Base-by-base conservation (phyloP, 2,329 filamentous ascomycete species). In the Talaromyces rugulosus region DNA sequence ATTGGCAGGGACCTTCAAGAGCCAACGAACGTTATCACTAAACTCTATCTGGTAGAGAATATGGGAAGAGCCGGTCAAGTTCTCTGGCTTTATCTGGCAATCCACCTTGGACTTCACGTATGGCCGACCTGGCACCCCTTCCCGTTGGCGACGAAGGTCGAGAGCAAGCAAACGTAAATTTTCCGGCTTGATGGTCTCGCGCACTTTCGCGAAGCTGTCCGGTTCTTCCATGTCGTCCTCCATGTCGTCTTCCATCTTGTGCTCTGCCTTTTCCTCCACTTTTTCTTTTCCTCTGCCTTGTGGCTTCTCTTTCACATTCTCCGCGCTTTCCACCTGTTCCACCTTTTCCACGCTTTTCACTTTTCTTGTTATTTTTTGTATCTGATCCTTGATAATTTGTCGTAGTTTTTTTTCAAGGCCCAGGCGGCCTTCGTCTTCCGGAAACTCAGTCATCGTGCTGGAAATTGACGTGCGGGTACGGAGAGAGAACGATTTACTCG, bases 41-140 rank as follows among this genome's bases (percentile, higher is more conserved):
- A 58, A 61, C 40, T 57, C 52, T 8, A 61, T 18, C n/a, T 33
- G n/a, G 31, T 28, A 51, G 30, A 61, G 23, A 16, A 61, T 16
- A 40, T 61, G 5, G 18, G 11, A 47, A 23, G 59, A 57, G 11
- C 59, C 54, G 14, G 28, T 33, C 1, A 60, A 7, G n/a, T 7
- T 28, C 12, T 52, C 28, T 14, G 50, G 27, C 6, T 52, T 52
- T 30, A 31, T 52, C 2, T 31, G 11, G 16, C 50, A 52, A 30
- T 52, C 16, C n/a, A 47, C 14, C 6, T 23, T 23, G 4, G n/a
- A 47, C 4, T 2, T 52, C 12, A 8, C 11, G 27, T 28, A 5
- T 12, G 2, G 14, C 7, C 12, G 14, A 30, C 3, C 1, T 12
- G 50, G 8, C 5, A 6, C 9, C 16, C 4, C 50, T 14, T 28